Evolutionary conservation across 306 rosid genomes (phyloP).

Genomic region (Dicorynia guianensis): DNA sequence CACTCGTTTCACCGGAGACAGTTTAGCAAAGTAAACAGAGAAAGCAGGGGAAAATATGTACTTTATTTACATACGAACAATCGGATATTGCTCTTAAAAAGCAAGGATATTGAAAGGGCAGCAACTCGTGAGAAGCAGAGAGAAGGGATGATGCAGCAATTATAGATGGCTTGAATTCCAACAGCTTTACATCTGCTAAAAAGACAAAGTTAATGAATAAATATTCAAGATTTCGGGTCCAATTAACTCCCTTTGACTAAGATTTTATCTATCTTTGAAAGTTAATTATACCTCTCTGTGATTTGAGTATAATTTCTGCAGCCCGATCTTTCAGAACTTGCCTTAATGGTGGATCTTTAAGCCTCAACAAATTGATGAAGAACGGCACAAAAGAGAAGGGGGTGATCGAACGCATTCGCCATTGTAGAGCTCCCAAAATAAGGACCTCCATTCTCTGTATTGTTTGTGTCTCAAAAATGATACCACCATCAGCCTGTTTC

Average conservation of each 20-base stretch:
- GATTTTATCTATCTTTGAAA: background rate
- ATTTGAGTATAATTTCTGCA: constrained; percentile 69
- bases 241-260: background rate
- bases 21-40: background rate
- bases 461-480: constrained; percentile 78
- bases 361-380: constrained; percentile 61
- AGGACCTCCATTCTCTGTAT: constrained; percentile 82
- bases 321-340: constrained; percentile 81
- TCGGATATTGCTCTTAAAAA: constrained; percentile 63
- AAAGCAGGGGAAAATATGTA: constrained; percentile 40
- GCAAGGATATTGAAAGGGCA: constrained; percentile 82
- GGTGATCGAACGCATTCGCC: constrained; percentile 97
- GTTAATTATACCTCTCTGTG: constrained; percentile 74
- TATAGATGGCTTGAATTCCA: constrained; percentile 84
- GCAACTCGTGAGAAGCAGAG: constrained; percentile 74
- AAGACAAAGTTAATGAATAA: background rate
- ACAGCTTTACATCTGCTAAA: constrained; percentile 69
- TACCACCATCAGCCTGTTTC: constrained; percentile 68
- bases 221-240: background rate
- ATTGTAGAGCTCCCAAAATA: constrained; percentile 77
- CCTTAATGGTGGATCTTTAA: constrained; percentile 59
- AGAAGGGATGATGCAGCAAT: constrained; percentile 86
- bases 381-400: constrained; percentile 84
- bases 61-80: constrained; percentile 70
- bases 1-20: background rate